A percentile compares a stretch with the other conserved stretches of the same genome.
phyloP scores from a whole-genome alignment of 306 rosid species.

The Cotoneaster glaucophyllus region DNA sequence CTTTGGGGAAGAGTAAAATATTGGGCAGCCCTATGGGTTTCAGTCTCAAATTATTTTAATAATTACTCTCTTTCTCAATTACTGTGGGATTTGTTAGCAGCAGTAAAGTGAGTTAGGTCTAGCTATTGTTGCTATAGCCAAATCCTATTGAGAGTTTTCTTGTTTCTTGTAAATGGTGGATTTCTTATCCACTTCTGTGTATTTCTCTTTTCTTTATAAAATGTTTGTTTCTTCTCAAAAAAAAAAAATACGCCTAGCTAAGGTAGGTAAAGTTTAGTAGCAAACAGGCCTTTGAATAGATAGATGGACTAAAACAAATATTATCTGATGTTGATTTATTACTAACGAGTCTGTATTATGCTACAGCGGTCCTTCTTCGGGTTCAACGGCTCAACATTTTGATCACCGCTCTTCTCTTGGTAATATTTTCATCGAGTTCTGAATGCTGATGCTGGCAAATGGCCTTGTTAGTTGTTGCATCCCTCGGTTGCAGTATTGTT shows the following conservation, averaged over 20 bases:
- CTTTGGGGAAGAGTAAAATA: too few relatives aligned
- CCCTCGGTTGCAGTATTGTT: slow-evolving; percentile 4
- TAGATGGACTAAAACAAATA: not conserved
- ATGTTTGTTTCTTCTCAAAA: too few relatives aligned
- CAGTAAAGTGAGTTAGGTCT: too few relatives aligned
- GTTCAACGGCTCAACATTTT: slow-evolving; percentile 88
- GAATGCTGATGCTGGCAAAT: not conserved
- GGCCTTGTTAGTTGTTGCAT: not conserved
- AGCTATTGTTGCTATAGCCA: too few relatives aligned
- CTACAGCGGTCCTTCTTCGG: slow-evolving; percentile 76
- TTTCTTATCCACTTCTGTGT: too few relatives aligned
- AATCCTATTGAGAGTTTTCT: too few relatives aligned
- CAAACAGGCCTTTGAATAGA: not conserved
- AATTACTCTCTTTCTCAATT: too few relatives aligned
- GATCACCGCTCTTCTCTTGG: slow-evolving; percentile 18
- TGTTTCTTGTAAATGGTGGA: too few relatives aligned
- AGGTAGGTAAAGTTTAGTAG: not conserved
- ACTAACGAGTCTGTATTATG: slow-evolving; percentile 9
- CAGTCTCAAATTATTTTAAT: too few relatives aligned
- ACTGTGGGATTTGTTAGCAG: too few relatives aligned
- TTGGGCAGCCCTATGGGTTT: too few relatives aligned
- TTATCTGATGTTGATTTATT: not conserved
- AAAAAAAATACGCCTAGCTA: not conserved
- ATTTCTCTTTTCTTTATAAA: too few relatives aligned
- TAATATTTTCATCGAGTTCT: not conserved